Percentiles rank a stretch among this genome's conserved stretches.
Conservation (phyloP, 176 grass and related monocot species). For the Aegilops speltoides region DNA sequence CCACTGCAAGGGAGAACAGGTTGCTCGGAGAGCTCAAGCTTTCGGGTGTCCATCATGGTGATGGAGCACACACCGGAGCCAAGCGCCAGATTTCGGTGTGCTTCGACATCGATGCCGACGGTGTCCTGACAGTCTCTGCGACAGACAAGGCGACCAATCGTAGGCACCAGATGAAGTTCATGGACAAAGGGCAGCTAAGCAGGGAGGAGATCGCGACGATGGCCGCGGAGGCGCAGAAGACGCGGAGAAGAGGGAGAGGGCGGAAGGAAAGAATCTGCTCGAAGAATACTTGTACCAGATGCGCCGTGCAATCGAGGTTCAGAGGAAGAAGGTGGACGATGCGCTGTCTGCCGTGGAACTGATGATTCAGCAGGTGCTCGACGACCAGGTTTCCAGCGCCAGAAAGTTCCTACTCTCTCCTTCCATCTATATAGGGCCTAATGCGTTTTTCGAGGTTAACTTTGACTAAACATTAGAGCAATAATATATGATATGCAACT, state of each 20-base stretch:
- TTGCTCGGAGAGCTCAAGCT: slow-evolving; percentile 34
- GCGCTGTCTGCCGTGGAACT: background rate
- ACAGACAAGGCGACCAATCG: background rate
- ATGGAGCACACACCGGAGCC: background rate
- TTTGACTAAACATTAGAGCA: no score
- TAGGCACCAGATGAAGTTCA: background rate
- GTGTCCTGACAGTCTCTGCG: slow-evolving; percentile 31
- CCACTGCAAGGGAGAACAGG: slow-evolving; percentile 19
- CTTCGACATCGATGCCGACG: slow-evolving; percentile 38
- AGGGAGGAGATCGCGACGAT: slow-evolving; percentile 10
- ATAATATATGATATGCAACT: no score
- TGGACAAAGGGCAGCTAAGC: background rate
- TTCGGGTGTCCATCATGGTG: background rate
- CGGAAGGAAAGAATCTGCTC: slow-evolving; percentile 25
- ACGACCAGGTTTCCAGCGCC: background rate
- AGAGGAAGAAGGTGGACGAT: background rate
- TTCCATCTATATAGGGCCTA: no score
- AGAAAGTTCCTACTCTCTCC: background rate
- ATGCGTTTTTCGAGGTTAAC: no score
- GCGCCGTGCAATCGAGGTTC: background rate
- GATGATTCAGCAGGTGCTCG: background rate
- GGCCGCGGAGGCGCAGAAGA: background rate
- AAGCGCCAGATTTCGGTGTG: slow-evolving; percentile 16
- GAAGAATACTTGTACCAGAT: slow-evolving; percentile 3
- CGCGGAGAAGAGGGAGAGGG: background rate